Base-by-base conservation (phyloP, 805 yeast genomes). In the Myxozyma neotropica region DNA sequence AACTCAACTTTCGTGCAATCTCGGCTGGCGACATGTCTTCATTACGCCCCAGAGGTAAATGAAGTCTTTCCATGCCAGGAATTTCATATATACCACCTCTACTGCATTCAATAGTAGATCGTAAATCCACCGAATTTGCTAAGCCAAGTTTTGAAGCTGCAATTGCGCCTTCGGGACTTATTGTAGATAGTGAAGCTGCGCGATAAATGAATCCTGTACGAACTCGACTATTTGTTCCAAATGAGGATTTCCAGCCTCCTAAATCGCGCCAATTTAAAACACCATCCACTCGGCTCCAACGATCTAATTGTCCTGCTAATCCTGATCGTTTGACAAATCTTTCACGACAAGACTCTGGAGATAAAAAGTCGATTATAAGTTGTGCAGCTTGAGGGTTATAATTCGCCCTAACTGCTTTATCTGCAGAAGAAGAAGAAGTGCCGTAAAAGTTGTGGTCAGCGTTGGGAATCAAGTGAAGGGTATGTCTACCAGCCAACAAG, bases 391-490 rank as follows among this genome's bases (percentile, higher is more conserved):
- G 69, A 53, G 73, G 77, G 66, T 82, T 85, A 73, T 83, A 88
- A 70, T 88, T 88, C 46, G 84, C 82, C 36, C 33, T 24, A n/a
- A 74, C 74, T 35, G 56, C 58, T 19, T 51, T 51, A 4, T 54
- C 21, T 6, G 23, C 45, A 4, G 58, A 6, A 23, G 56, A 44
- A 4, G 58, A 6, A 23, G 56, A 73, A 2, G 71, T 69, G 0
- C 94, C 93, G 69, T 80, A 87, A 69, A 80, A 91, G 68, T 88
- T 89, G 72, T 92, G 98, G 70, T 89, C 92, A 0, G 96, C 96
- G 46, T 77, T 77, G 0, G 82, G 81, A 10, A 92, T 75, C 6
- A 89, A 71, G 38, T 77, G 76, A 55, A 90, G 74, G 2, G 78
- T 75, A 66, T 87, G 86, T 21, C 91, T 82, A 27, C 63, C 63